Evolutionary conservation across 768 basidiomycete genomes (phyloP).

Genomic region (Lactifluus pinguis): DNA sequence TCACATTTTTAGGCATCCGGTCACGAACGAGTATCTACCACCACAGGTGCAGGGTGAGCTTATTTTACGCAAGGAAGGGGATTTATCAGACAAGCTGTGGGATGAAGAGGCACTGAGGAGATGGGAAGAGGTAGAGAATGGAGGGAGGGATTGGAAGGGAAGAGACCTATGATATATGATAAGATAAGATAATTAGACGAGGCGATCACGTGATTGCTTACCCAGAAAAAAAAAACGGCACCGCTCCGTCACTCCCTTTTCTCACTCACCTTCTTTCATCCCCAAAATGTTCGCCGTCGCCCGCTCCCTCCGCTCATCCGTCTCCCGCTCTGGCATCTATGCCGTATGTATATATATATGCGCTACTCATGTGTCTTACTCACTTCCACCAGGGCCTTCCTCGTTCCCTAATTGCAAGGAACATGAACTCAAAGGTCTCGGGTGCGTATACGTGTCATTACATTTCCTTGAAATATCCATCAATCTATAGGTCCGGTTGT

Average conservation of each 20-base stretch:
- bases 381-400: slow-evolving; percentile 43
- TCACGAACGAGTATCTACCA: slow-evolving; percentile 27
- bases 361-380: neutral
- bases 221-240: slow-evolving; percentile 3
- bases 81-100: no score
- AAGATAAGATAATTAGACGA: no score
- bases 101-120: slow-evolving; percentile 32
- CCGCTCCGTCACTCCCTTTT: slow-evolving; percentile 3
- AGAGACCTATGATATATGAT: neutral
- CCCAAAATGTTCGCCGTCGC: slow-evolving; percentile 63
- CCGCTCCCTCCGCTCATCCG: slow-evolving; percentile 53
- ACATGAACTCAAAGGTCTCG: slow-evolving; percentile 92
- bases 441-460: slow-evolving; percentile 37
- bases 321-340: slow-evolving; percentile 53
- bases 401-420: slow-evolving; percentile 72
- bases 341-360: slow-evolving; percentile 35
- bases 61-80: no score
- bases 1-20: slow-evolving; percentile 35
- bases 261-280: slow-evolving; percentile 26
- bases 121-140: slow-evolving; percentile 41
- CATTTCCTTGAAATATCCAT: neutral
- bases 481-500: slow-evolving; percentile 63
- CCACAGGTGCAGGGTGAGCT: no score
- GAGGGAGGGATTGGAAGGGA: slow-evolving; percentile 30
- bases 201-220: neutral